Base-by-base conservation (phyloP, 2,329 filamentous ascomycete species). In the Cladosporium sp. region DNA sequence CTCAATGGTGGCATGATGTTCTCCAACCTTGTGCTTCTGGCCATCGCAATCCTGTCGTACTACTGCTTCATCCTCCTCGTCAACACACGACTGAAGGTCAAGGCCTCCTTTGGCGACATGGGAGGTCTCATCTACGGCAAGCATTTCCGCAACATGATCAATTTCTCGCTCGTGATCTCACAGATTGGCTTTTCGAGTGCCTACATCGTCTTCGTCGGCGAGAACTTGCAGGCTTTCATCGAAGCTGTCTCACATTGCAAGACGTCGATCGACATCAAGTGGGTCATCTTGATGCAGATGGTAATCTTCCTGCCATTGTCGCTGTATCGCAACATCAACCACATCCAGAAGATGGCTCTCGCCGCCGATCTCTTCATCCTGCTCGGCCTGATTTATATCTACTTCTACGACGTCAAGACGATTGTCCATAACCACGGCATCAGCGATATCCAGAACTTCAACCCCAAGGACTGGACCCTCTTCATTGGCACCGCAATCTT, bases 401-500 rank as follows among this genome's bases (percentile, higher is more conserved):
- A 97, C 72, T 97, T 96, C 78, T 97, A 92, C 75, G 94, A 97
- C 70, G 82, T 97, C 63, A 79, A 89, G 65, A 97, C 93, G 1
- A 86, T 99, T 54, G 85, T 85, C 63, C 80, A 78, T 50, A 81
- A 90, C 56, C 78, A 83, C 59, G 91, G 91, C 12, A 76, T 96
- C 22, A 83, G 91, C 5, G 94, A 99, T 72, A 92, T 97, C 69
- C 84, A 89, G 66, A 82, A 88, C 69, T 97, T 99, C 82, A 99
- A 99, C 78, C 76, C 88, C 40, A 85, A 88, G 61, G 88, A 92
- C 72, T 99, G 95, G 94, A 96, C 94, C 0, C 82, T 99, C 4
- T 97, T 99, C 73, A 99, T 99, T 67, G 95, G 94, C 62, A 99
- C 95, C 0, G 94, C 95, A 28, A 97, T 99, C 72, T 99, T 99